Evolutionary conservation across 1,284 basidiomycete genomes (phyloP).

Genomic region (Boletus smithii): DNA sequence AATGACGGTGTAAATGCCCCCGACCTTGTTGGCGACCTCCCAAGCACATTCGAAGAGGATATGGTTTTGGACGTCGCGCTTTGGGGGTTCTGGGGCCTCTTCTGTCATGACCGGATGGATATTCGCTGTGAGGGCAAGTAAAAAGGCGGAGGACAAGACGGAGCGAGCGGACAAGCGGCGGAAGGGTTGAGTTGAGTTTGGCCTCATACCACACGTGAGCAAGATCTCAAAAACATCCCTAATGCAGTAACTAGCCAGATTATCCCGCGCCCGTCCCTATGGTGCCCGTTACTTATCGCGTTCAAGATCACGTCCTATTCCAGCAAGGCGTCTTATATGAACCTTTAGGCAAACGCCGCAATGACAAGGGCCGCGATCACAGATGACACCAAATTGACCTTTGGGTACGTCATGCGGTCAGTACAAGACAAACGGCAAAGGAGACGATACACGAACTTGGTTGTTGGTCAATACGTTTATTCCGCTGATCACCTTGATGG

Average conservation of each 20-base stretch:
- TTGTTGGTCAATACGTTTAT: conserved; percentile 77
- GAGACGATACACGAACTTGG: conserved; percentile 45
- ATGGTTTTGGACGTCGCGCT: conserved; percentile 75
- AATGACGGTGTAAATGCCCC: conserved; percentile 99
- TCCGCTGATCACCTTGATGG: conserved; percentile 64
- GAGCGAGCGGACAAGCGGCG: conserved; percentile 1
- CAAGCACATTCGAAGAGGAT: conserved; percentile 88
- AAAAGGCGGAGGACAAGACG: background rate
- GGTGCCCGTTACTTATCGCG: too few relatives aligned
- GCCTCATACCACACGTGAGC: conserved; percentile 13
- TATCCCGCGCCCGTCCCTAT: too few relatives aligned
- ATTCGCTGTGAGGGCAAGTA: background rate
- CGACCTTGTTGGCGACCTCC: conserved; percentile 97
- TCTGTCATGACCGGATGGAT: conserved; percentile 23
- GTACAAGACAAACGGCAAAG: background rate
- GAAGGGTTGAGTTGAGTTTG: conserved; percentile 5
- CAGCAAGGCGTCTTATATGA: too few relatives aligned
- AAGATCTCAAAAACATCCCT: conserved; percentile 14
- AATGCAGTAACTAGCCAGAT: conserved; percentile 23
- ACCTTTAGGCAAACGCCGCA: conserved; percentile 28
- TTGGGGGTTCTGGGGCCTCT: conserved; percentile 26
- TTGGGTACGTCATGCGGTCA: conserved; percentile 3
- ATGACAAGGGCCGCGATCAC: conserved; percentile 38
- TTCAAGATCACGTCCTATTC: too few relatives aligned
- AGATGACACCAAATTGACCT: conserved; percentile 50